Percentiles rank a stretch among this genome's conserved stretches.
phyloP scores from a whole-genome alignment of 2,329 filamentous ascomycete genomes.

The Fusarium albosuccineum region DNA sequence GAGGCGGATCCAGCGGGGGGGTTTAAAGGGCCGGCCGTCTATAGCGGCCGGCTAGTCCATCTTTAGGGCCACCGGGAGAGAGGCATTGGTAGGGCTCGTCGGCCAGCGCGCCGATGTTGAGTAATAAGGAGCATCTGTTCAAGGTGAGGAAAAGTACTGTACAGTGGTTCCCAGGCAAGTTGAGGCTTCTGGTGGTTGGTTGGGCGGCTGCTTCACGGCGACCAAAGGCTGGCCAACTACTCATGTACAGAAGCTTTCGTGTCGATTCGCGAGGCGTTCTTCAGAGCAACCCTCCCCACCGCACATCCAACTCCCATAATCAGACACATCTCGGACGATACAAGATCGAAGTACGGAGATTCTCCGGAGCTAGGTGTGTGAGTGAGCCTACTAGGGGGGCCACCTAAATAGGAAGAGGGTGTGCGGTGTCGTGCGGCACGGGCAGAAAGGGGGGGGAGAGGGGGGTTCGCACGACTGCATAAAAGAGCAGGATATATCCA shows the following conservation, averaged over 20 bases:
- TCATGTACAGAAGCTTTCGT: neutral
- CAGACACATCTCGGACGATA: conserved; percentile 8
- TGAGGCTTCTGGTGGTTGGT: conserved; percentile 8
- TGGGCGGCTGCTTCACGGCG: neutral
- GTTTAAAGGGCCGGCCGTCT: conserved; percentile 21
- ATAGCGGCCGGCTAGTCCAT: conserved; percentile 39
- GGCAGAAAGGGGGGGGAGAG: conserved; percentile 9
- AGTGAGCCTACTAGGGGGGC: neutral
- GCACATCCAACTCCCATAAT: neutral
- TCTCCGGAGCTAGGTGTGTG: conserved; percentile 23
- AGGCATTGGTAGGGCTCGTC: conserved; percentile 20
- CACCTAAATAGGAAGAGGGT: conserved; percentile 5
- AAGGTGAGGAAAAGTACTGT: conserved; percentile 7
- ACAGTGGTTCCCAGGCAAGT: neutral
- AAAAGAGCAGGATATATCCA: conserved; percentile 29
- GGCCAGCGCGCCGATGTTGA: conserved; percentile 10
- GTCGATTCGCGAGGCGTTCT: conserved; percentile 2
- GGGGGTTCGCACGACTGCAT: conserved; percentile 19
- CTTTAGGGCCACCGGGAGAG: conserved; percentile 35
- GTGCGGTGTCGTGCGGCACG: conserved; percentile 27
- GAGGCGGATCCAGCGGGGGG: conserved; percentile 29
- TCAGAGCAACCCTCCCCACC: neutral
- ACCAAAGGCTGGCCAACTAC: neutral
- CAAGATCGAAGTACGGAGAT: conserved; percentile 28
- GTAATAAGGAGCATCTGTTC: conserved; percentile 1